Evolutionary conservation across 2,329 filamentous ascomycete species (phyloP), one percentile per base, ranked within the genome.

Genomic region (Aspergillus pseudoterreus): DNA sequence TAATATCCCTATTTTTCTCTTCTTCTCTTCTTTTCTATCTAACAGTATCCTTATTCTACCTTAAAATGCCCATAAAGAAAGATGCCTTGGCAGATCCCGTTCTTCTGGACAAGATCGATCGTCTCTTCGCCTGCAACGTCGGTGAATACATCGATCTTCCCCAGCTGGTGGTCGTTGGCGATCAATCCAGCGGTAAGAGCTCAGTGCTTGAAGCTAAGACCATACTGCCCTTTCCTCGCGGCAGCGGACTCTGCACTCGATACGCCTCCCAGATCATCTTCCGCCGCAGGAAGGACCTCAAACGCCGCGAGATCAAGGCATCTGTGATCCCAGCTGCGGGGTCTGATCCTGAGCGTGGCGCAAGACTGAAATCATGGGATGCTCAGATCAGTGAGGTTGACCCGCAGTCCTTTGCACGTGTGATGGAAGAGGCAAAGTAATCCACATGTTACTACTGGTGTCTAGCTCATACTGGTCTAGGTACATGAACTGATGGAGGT

Each of bases 251-350:
- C 3, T 77, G 74, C 43, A 78, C 75, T 2, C 59, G 72, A 2
- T 77, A 75, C 57, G 73, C 75, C 0, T 78, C 75, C 0, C 71
- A 78, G 51, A 78, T 80, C 42, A 73, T 69, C 11, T 69, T 76
- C 22, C 72, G 72, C 9, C 22, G 22, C 22, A 22, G 5, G 5
- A 22, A 22, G 53, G 14, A 47, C 35, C 1, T 32, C 45, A 11
- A n/a, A 42, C 0, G 27, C 54, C 3, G 51, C 39, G 45, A 56
- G 33, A 22, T 22, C 4, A 0, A 67, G 72, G 67, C 70, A 2
- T 70, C 63, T 0, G 73, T 78, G 15, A 72, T 70, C 4, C 70
- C 75, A 1, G 30, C n/a, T 6, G n/a, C 33, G 6, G 11, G 33
- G 9, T 12, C 11, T 35, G 33, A 35, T 1, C 5, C 22, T 12